Base-by-base conservation (phyloP, 2,329 filamentous ascomycete species). In the Aspergillus sp. region DNA sequence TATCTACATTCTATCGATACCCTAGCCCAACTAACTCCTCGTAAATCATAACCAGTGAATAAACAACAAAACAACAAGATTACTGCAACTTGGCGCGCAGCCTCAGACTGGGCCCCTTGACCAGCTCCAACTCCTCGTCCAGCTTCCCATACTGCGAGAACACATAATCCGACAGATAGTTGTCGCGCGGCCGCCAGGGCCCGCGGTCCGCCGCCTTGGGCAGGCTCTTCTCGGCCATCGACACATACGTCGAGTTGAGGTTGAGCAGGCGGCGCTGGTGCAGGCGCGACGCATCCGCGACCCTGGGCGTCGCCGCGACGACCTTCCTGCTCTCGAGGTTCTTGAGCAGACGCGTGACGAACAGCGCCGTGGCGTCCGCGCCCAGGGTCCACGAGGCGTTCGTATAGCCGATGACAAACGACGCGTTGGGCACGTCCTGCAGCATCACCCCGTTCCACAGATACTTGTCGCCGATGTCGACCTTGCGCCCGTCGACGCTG, bases 351-450 rank as follows among this genome's bases (percentile, higher is more conserved):
- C 63, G 55, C 13, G 46, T 48, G 31, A 63, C 41, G n/a, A 64
- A 52, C 3, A 53, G 51, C 3, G 61, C 60, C 2, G 62, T 61
- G 3, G 62, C 58, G 37, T 67, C 63, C 1, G 62, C 60, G 5
- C 63, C 63, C 4, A 66, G 46, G 0, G 63, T 66, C 63, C 63
- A 67, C 4, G 60, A 60, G 2, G 60, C 60, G 33, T 64, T 62
- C 4, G 61, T 58, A 35, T 66, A 67, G 0, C 63, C 63, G 30
- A 66, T 55, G 10, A 66, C 45, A 22, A 60, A 59, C 2, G 52
- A 48, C 2, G 59, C 46, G 36, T 66, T 67, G 11, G 63, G 63
- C 4, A 66, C 24, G 37, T 66, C 62, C 39, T 66, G 62, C 15
- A 67, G 32, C 59, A 66, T 60, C 22, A 60, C 50, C 4, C 61